phyloP scores from a whole-genome alignment of 768 basidiomycete genomes.

The Xerocomellus intermedius region DNA sequence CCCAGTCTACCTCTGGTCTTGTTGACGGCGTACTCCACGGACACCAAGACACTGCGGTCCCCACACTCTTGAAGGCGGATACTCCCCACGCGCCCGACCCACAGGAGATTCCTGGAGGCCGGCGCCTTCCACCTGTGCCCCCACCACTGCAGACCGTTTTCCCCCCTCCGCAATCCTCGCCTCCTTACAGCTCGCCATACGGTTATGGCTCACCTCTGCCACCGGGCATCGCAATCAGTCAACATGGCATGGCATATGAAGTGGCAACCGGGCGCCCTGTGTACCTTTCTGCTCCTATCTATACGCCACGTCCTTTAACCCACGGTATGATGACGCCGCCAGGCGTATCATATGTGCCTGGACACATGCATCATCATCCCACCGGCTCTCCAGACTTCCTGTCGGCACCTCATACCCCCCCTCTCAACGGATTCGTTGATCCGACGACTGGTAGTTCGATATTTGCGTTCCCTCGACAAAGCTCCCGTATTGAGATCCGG shows the following conservation, averaged over 20 bases:
- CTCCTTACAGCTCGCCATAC: constrained; percentile 69
- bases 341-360: constrained; percentile 52
- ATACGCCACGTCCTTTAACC: constrained; percentile 65
- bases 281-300: constrained; percentile 65
- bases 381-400: constrained; percentile 63
- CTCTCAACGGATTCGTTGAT: constrained; percentile 63
- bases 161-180: constrained; percentile 44
- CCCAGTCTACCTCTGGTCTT: constrained; percentile 5
- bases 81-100: constrained; percentile 22
- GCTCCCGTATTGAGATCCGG: constrained; percentile 72
- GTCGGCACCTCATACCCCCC: constrained; percentile 57
- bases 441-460: constrained; percentile 66
- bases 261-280: constrained; percentile 79
- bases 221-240: constrained; percentile 71
- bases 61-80: constrained; percentile 31
- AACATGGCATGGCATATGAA: constrained; percentile 80
- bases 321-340: constrained; percentile 52
- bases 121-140: constrained; percentile 37
- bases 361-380: constrained; percentile 62
- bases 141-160: constrained; percentile 47
- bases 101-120: constrained; percentile 20
- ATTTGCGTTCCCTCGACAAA: constrained; percentile 71
- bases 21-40: constrained; percentile 24
- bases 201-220: constrained; percentile 54
- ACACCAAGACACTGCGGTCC: constrained; percentile 26